Evolutionary conservation across 2,329 filamentous ascomycete genomes (phyloP), one percentile per base, ranked within the genome.

Genomic region (Byssoonygena ceratinophila): DNA sequence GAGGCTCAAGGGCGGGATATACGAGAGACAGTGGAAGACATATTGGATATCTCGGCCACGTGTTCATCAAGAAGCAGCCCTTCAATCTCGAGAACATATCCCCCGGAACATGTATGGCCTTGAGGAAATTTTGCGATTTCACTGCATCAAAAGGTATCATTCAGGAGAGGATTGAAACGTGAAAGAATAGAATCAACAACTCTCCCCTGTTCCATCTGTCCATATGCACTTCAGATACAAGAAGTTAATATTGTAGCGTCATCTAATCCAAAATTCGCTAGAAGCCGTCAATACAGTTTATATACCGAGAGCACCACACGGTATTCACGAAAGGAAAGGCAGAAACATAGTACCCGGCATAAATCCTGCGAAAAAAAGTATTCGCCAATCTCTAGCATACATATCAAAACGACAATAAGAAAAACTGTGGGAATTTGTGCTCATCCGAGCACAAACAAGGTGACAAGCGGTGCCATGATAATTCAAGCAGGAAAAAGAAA

Each of bases 371-470:
- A 32, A 41, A 41, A 20, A 8, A n/a, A 40, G 39, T 9, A 1
- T 3, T 22, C 22, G 16, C 11, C 12, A 37, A 22, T 22, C 37
- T 43, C 37, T 48, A 49, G 51, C 36, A 45, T 47, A 44, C 45
- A 49, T 20, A 20, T 6, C n/a, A 37, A 40, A 48, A 47, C 37
- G 18, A 32, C 32, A 16, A 48, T 18, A 29, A 36, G 14, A 31
- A 49, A 36, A 48, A 46, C 45, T 41, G 36, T 7, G 20, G 23
- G 45, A 44, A 32, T 52, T 52, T 52, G 53, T 50, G 53, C 50
- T 12, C 32, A 22, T 52, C 25, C 25, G 16, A 27, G 41, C 29
- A 45, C 40, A 37, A 27, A 25, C 22, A 12, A 47, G 22, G 27
- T 27, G 3, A 8, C 14, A 34, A 46, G 31, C 3, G 29, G n/a